Base-by-base conservation (phyloP, 2,329 filamentous ascomycete species). In the Byssochlamys sp. region DNA sequence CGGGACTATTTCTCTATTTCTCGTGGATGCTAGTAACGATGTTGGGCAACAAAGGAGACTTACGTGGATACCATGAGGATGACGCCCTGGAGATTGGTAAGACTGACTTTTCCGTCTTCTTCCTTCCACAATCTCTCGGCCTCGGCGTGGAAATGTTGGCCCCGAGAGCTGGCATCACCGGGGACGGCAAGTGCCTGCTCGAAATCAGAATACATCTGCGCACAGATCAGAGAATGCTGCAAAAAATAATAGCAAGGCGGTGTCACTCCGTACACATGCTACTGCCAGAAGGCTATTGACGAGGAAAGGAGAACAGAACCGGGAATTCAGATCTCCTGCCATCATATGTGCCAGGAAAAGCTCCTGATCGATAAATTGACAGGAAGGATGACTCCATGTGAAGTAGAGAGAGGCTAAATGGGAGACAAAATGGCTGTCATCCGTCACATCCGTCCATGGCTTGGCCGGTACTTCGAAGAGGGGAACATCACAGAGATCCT, bases 391-490 rank as follows among this genome's bases (percentile, higher is more conserved):
- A 70, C 96, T 90, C 87, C 91, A 96, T 67, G 85, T 89, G 74
- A 96, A 95, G 75, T 96, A 96, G 83, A 95, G 88, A 67, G 90
- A 90, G 66, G 96, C 82, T 29, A 96, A 81, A 71, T 95, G 90
- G 7, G 85, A 83, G 63, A 95, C 83, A 53, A 95, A 80, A 53
- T 87, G 81, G 12, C 83, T 78, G 68, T 96, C 89, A 52, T 83
- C 79, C 2, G 90, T 95, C 54, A 95, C 88, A 6, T 79, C 81
- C 0, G 91, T 92, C 91, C 91, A 96, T 45, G 70, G 70, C 29
- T 62, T 67, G 27, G 69, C 69, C 2, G 69, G 64, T 19, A 74
- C 69, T 45, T 63, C 60, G 39, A 71, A 66, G 2, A 70, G 28
- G n/a, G 70, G 71, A n/a, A 66, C 69, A 54, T 73, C 69, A 14